Conservation (phyloP, 768 basidiomycete species). For the Roridomyces roridus region DNA sequence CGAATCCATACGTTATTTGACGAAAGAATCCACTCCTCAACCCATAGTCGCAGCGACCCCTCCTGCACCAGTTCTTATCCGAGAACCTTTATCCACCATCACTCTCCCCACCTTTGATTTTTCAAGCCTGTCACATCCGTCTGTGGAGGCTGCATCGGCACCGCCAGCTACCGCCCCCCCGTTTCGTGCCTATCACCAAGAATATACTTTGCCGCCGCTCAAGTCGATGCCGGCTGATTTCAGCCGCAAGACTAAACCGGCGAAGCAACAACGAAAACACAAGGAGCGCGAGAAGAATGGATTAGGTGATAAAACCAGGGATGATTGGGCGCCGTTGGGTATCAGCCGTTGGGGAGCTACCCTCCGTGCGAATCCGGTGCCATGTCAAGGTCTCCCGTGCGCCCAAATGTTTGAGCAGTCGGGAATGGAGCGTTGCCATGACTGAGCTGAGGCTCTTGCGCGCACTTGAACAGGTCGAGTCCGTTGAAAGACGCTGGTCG, state of each 20-base stretch:
- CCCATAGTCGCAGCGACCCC: slow-evolving; percentile 9
- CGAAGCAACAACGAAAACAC: slow-evolving; percentile 54
- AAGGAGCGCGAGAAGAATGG: slow-evolving; percentile 51
- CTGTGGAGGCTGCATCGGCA: slow-evolving; percentile 12
- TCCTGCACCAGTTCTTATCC: slow-evolving; percentile 35
- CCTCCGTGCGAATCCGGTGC: slow-evolving; percentile 79
- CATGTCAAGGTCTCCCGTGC: slow-evolving; percentile 73
- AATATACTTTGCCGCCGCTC: slow-evolving; percentile 55
- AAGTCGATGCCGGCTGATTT: slow-evolving; percentile 56
- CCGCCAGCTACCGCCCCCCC: slow-evolving; percentile 20
- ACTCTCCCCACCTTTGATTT: slow-evolving; percentile 35
- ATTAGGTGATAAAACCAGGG: slow-evolving; percentile 43
- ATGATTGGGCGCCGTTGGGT: slow-evolving; percentile 70
- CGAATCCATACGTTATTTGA: background rate
- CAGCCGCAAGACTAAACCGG: slow-evolving; percentile 52
- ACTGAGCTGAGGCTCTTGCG: slow-evolving; percentile 79
- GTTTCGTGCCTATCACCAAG: slow-evolving; percentile 42
- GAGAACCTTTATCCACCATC: slow-evolving; percentile 29
- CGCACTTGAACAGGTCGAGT: slow-evolving; percentile 85
- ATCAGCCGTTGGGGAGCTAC: slow-evolving; percentile 75
- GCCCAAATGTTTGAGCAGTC: slow-evolving; percentile 78
- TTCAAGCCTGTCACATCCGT: slow-evolving; percentile 24
- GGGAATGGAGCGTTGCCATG: slow-evolving; percentile 87
- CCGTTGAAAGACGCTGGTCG: slow-evolving; percentile 76
- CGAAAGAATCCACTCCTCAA: slow-evolving; percentile 25